Base-by-base conservation (phyloP, 2,329 filamentous ascomycete species). In the Chaetoscypha palmicola region DNA sequence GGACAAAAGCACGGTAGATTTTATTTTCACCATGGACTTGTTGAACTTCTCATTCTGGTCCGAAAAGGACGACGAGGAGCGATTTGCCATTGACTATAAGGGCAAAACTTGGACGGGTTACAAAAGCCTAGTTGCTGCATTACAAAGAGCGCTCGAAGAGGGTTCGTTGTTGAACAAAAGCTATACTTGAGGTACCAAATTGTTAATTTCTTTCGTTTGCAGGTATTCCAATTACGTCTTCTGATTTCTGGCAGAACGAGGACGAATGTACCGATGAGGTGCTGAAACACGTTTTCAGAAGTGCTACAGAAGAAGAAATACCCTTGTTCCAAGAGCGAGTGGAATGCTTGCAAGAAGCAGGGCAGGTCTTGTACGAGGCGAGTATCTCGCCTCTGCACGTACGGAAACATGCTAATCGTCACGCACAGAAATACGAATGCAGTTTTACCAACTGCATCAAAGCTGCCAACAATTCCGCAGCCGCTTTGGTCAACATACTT, bases 11-110 rank as follows among this genome's bases (percentile, higher is more conserved):
- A 90, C 88, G 0, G 79, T 94, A 17, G 83, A 86, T 51, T 97
- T 98, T 62, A 91, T 98, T 57, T 97, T 98, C 63, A 88, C 86
- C 16, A 94, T 98, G 88, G 92, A 98, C 62, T 65, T 98, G 21
- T 69, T 98, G 39, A 98, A 98, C 62, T 98, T 97, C 62, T 94
- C 83, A 17, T 98, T 98, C 64, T 98, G 92, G 92, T 94, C 87
- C 11, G 82, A 86, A 41, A 56, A 51, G 14, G 66, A 72, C 47
- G 58, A 64, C 2, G 81, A 85, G 9, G 80, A 91, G 56, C 74
- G 88, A 9, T 98, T 91, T 63, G 76, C 84, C 8, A 76, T 98
- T 32, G 81, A 86, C 45, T 97, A 96, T 64, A 76, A 75, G 35
- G 89, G 79, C 21, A 82, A 78, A 64, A 78, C 67, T 45, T 97